These are phyloP conservation scores for Myxozyma melibiosi DNA, from an alignment of 805 yeast species.

Conservation along the genomic window DNA sequence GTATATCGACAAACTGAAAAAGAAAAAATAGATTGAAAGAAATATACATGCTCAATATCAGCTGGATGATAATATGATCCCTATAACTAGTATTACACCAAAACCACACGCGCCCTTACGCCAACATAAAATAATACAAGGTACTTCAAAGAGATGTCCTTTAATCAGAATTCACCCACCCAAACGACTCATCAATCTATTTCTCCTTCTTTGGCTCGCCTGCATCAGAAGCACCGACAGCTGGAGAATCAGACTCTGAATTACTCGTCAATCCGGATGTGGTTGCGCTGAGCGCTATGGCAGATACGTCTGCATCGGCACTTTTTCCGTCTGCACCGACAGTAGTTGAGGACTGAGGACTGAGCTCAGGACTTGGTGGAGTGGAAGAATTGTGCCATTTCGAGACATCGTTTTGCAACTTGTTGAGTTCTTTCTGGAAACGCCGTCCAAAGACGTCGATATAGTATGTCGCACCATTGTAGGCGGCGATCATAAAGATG, in stretches of 20 bases:
- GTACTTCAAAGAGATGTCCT: background rate
- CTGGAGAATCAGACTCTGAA: background rate
- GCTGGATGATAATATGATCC: background rate
- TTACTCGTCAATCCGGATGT: no score
- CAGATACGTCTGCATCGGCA: constrained; percentile 16
- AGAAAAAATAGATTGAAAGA: constrained; percentile 5
- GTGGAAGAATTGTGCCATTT: constrained; percentile 40
- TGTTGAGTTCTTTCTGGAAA: constrained; percentile 79
- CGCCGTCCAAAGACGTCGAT: constrained; percentile 89
- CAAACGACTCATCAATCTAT: background rate
- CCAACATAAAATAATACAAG: background rate
- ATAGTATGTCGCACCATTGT: constrained; percentile 94
- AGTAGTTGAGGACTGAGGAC: constrained; percentile 7
- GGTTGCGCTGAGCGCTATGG: constrained; percentile 5
- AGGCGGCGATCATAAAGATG: constrained; percentile 79
- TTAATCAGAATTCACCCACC: background rate
- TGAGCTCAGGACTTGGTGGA: constrained; percentile 25
- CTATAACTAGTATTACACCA: background rate
- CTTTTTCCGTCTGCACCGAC: background rate
- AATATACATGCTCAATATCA: no score
- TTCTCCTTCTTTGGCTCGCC: constrained; percentile 6
- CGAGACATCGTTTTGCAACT: constrained; percentile 70
- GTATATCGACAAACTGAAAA: constrained; percentile 25
- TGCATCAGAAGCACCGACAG: background rate
- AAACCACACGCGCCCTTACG: background rate